phyloP scores from a whole-genome alignment of 2,329 filamentous ascomycete genomes.

The Penicillium occitanis region DNA sequence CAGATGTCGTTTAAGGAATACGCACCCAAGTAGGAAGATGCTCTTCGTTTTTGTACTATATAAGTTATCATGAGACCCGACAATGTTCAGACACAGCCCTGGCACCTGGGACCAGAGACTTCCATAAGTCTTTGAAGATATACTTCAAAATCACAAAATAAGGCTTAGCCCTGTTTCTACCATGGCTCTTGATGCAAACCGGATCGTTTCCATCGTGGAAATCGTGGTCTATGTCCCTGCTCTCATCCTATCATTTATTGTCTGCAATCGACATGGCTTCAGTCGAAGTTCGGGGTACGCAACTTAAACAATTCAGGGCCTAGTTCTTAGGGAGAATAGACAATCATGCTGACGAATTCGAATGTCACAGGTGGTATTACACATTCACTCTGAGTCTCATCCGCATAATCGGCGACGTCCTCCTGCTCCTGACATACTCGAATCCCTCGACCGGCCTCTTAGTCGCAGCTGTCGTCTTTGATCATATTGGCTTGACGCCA shows the following conservation, averaged over 20 bases:
- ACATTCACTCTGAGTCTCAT: constrained; percentile 10
- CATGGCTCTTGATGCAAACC: background rate
- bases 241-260: background rate
- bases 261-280: constrained; percentile 12
- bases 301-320: background rate
- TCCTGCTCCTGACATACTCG: background rate
- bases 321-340: background rate
- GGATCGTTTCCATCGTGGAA: background rate
- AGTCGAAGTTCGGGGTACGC: constrained; percentile 13
- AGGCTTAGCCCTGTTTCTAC: background rate
- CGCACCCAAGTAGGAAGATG: background rate
- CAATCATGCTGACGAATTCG: background rate
- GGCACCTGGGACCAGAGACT: background rate
- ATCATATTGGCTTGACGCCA: constrained; percentile 12
- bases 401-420: constrained; percentile 1
- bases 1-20: too few species aligned
- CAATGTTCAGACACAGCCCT: background rate
- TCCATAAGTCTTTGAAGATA: background rate
- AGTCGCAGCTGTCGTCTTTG: background rate
- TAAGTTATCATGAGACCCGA: background rate
- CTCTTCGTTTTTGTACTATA: background rate
- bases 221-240: constrained; percentile 10
- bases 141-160: background rate
- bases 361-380: constrained; percentile 13
- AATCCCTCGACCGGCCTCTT: background rate